These are phyloP conservation scores for Ambrosiella cleistominuta DNA, from an alignment of 2,329 filamentous ascomycete genomes.

Conservation along the genomic window DNA sequence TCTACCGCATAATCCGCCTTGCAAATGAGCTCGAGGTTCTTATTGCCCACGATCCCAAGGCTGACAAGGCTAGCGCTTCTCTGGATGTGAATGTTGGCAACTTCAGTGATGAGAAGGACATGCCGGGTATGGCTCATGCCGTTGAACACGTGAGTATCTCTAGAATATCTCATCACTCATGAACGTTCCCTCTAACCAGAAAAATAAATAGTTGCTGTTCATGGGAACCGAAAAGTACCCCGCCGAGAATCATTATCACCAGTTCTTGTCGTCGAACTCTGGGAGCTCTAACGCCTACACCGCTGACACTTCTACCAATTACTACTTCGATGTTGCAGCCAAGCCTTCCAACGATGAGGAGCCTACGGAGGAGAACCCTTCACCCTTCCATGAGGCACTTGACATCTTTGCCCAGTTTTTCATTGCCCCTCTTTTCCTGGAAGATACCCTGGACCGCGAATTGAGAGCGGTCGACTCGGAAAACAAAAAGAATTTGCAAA, in stretches of 20 bases:
- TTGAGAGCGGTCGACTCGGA: conserved; percentile 82
- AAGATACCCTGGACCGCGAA: conserved; percentile 71
- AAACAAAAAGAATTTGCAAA: conserved; percentile 95
- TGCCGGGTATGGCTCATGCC: conserved; percentile 90
- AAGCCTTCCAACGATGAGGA: conserved; percentile 47
- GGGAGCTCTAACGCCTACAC: conserved; percentile 94
- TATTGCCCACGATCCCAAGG: conserved; percentile 82
- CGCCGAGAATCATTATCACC: conserved; percentile 84
- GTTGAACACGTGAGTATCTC: conserved; percentile 59
- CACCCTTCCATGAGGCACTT: conserved; percentile 57
- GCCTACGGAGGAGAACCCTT: conserved; percentile 36
- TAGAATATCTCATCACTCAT: neutral
- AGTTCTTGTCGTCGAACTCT: conserved; percentile 78
- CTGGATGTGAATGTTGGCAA: conserved; percentile 93
- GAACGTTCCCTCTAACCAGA: neutral
- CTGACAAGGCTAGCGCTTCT: conserved; percentile 90
- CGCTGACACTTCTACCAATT: conserved; percentile 83
- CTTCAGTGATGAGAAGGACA: conserved; percentile 78
- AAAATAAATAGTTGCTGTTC: conserved; percentile 49
- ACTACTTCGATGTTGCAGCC: conserved; percentile 88
- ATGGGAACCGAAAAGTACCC: conserved; percentile 99
- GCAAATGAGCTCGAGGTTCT: conserved; percentile 79
- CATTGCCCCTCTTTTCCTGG: conserved; percentile 69
- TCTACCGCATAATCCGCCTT: conserved; percentile 73
- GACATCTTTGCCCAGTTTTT: conserved; percentile 94